Conservation (phyloP, 2,329 filamentous ascomycete species). For the Exophiala viscosa region DNA sequence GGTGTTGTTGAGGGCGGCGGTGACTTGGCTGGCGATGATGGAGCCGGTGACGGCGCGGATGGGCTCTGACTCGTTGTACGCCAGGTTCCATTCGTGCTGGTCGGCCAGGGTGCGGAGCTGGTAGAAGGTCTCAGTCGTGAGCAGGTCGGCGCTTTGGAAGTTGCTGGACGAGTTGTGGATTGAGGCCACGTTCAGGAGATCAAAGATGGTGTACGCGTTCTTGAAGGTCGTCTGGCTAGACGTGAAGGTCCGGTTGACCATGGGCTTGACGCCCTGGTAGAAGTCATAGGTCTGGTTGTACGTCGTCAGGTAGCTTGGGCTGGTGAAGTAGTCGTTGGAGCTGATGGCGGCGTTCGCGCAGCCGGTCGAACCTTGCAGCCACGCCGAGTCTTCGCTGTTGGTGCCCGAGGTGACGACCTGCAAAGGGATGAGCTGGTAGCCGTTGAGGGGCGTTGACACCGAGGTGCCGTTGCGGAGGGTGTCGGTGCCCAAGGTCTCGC, state of each 20-base stretch:
- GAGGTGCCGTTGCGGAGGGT: constrained; percentile 67
- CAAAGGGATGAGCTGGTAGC: constrained; percentile 81
- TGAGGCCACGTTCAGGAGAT: constrained; percentile 59
- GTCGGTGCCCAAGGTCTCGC: constrained; percentile 50
- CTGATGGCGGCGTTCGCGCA: constrained; percentile 55
- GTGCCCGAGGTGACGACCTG: constrained; percentile 57
- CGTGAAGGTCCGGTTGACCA: constrained; percentile 52
- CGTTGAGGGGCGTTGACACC: constrained; percentile 65
- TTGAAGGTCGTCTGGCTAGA: constrained; percentile 52
- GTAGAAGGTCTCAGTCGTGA: constrained; percentile 58
- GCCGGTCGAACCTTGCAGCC: constrained; percentile 56
- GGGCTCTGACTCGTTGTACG: constrained; percentile 64
- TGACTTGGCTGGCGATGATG: constrained; percentile 62
- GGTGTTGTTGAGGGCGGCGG: constrained; percentile 44
- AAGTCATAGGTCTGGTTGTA: constrained; percentile 51
- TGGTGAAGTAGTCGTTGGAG: constrained; percentile 58
- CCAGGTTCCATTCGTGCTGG: constrained; percentile 74
- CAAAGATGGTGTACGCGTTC: constrained; percentile 65
- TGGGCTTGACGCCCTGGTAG: constrained; percentile 51
- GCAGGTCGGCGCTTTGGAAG: constrained; percentile 57
- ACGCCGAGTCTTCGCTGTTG: constrained; percentile 56
- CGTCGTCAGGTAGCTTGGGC: constrained; percentile 47
- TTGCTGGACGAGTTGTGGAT: constrained; percentile 58
- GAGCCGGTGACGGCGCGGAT: constrained; percentile 54
- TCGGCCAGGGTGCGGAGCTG: constrained; percentile 72